Percentiles rank a stretch among this genome's conserved stretches.
Conservation (phyloP, 148 eudicot species). For the Chenopodium quinoa region DNA sequence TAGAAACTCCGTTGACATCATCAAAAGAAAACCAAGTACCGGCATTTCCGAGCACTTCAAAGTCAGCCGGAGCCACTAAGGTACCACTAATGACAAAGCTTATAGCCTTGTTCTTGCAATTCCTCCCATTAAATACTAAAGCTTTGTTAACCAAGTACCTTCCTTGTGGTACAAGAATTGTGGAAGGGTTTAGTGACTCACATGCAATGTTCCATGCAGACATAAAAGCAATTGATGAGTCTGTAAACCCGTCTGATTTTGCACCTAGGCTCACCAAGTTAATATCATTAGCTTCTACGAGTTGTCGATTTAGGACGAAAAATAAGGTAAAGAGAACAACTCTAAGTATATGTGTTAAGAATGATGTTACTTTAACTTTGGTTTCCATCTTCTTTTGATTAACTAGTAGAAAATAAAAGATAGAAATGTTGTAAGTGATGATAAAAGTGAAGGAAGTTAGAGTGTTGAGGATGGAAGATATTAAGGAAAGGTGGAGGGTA, state of each 20-base stretch:
- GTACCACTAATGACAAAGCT: slow-evolving; percentile 36
- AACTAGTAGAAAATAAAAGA: no score
- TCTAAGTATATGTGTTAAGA: neutral
- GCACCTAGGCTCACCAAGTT: slow-evolving; percentile 29
- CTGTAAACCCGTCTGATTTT: slow-evolving; percentile 24
- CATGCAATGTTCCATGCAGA: slow-evolving; percentile 42
- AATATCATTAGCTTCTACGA: neutral
- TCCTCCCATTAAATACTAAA: slow-evolving; percentile 17
- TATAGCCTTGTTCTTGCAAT: slow-evolving; percentile 25
- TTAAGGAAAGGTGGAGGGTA: neutral
- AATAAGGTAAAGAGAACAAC: neutral
- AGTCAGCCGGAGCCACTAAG: slow-evolving; percentile 37
- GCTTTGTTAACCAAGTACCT: slow-evolving; percentile 26
- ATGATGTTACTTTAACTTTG: no score
- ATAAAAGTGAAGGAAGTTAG: neutral
- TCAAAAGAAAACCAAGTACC: slow-evolving; percentile 35
- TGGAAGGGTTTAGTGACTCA: slow-evolving; percentile 14
- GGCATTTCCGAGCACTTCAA: slow-evolving; percentile 17
- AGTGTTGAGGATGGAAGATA: neutral
- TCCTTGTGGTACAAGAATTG: slow-evolving; percentile 36
- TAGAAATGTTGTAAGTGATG: neutral
- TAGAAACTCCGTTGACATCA: slow-evolving; percentile 33
- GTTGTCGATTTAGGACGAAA: neutral
- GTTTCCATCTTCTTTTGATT: neutral
- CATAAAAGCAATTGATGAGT: slow-evolving; percentile 28